Evolutionary conservation across 495 filamentous ascomycete genomes (phyloP).

Genomic region (Neurospora intermedia): DNA sequence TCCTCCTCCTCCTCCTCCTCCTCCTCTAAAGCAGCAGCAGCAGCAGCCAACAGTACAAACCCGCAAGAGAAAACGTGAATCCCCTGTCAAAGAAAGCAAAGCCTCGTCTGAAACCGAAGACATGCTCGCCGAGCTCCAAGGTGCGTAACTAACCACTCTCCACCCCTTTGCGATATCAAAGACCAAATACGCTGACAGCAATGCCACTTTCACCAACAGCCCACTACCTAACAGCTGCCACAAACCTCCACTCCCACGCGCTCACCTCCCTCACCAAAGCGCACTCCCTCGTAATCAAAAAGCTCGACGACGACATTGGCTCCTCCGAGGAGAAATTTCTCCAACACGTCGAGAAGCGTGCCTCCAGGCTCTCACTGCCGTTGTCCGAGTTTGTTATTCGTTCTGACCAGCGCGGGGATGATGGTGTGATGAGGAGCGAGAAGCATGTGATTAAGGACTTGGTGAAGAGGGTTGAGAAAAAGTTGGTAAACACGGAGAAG

Average conservation of each 20-base stretch:
- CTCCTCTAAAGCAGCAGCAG: background rate
- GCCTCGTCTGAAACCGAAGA: background rate
- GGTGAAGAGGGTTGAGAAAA: background rate
- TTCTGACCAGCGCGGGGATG: background rate
- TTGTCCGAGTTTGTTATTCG: background rate
- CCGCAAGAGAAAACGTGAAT: background rate
- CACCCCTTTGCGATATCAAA: background rate
- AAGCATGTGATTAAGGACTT: background rate
- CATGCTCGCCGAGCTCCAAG: background rate
- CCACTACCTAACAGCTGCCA: background rate
- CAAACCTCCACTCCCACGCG: background rate
- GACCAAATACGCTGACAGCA: background rate
- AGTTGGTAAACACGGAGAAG: background rate
- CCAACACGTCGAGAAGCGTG: background rate
- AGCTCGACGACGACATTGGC: background rate
- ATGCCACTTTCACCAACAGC: background rate
- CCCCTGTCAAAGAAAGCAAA: background rate
- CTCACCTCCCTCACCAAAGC: background rate
- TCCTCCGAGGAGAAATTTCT: background rate
- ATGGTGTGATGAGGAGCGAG: background rate
- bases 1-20: too few species aligned
- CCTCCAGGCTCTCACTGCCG: background rate
- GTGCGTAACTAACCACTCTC: background rate
- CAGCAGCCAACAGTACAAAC: background rate
- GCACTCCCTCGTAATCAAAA: background rate